Evolutionary conservation across 2,329 filamentous ascomycete genomes (phyloP), one percentile per base, ranked within the genome.

Genomic region (Dendrostoma leiphaemia): DNA sequence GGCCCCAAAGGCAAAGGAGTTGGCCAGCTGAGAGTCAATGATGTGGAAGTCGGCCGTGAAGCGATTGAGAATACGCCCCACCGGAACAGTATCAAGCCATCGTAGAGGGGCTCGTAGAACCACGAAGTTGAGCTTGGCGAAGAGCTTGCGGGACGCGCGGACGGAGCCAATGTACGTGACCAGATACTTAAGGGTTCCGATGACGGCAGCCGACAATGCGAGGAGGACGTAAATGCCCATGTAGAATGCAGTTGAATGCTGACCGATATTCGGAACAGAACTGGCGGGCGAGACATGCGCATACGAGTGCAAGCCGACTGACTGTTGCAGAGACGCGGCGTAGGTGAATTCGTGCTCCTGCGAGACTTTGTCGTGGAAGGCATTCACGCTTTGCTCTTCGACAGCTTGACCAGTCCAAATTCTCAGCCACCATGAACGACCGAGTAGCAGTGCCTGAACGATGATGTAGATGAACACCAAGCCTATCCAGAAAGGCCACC

Each of bases 81-180:
- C 75, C 0, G 90, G 90, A 0, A 91, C 85, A 0, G 89, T 92
- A 64, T 93, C 89, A 34, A 93, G 77, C 87, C 88, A 91, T 57
- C 88, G 77, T n/a, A 92, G 74, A 1, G 88, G 89, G 6, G 89
- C 85, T 17, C 86, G 81, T 3, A 93, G 75, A 10, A 93, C 78
- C 0, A 82, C 77, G 60, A 82, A 84, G 40, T 86, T 82, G 59
- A 91, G 79, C 48, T 79, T 79, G 21, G 83, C 77, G 59, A 91
- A 93, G 3, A 92, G 74, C 41, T 72, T 72, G 35, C 83, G 77
- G n/a, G 88, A 91, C 3, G 88, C 88, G 54, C 77, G 79, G 61
- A 91, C 76, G 12, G 87, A 87, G 45, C 86, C 84, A 7, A 74
- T 61, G 62, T 85, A 89, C 5, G 88, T 74, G 66, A 82, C 83